Base-by-base conservation (phyloP, 2,329 filamentous ascomycete genomes). In the Plectosphaerella plurivora region DNA sequence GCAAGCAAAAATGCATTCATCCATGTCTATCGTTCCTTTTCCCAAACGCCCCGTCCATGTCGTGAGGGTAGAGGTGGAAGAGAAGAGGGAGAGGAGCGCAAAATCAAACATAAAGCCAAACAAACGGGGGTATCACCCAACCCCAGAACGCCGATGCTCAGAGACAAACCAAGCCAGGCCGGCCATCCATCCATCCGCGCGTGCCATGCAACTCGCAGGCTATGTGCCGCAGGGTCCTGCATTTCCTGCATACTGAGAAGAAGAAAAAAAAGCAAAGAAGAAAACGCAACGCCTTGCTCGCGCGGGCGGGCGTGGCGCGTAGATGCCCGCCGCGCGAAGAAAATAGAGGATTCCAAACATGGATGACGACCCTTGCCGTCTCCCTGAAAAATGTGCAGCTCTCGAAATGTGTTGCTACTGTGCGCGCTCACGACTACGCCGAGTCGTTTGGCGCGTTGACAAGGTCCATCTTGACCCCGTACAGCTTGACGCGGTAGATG, bases 401-500 rank as follows among this genome's bases (percentile, higher is more conserved):
- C 36, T 11, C n/a, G 20, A 14, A 10, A 10, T 37, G 28, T 37
- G 3, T 15, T 18, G 7, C 15, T 24, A 8, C 28, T 9, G 11
- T 33, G 28, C 8, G 11, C 28, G 28, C 28, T 33, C 28, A 33
- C 28, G 8, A 12, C 28, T 8, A 33, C 11, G 28, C 28, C 28
- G 28, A 4, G 45, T 18, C 25, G n/a, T 14, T 20, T 11, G 15
- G 28, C n/a, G 18, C 10, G 35, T 55, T 33, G 28, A 9, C 45
- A 55, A 24, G 12, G 52, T 64, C 60, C 36, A 60, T 55, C 22
- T 61, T 51, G 33, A 77, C 65, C 15, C 76, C 85, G 62, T 81
- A 86, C 45, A 88, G 53, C 52, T 76, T 70, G n/a, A 86, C 66
- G 1, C 84, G 72, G 66, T 88, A 88, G 60, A 88, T 78, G 63